Evolutionary conservation across 2,329 filamentous ascomycete species (phyloP), one percentile per base, ranked within the genome.

Genomic region (Plenodomus tracheiphilus): DNA sequence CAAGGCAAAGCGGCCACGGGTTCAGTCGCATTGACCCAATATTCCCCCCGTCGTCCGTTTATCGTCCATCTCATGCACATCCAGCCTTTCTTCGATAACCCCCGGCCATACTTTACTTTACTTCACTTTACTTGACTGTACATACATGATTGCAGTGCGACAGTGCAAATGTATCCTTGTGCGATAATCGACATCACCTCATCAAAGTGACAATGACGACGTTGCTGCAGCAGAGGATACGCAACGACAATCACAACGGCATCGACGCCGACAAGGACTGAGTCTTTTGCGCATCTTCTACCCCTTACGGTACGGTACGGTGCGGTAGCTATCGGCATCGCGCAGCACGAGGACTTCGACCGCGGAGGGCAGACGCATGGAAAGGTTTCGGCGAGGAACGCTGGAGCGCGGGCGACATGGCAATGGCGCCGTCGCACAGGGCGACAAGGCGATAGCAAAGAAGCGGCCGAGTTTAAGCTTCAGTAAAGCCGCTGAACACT

Each of bases 401-500:
- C 47, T 53, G 44, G 62, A 62, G 39, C 55, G 54, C 38, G 47
- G 50, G 28, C 58, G 56, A 53, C 41, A 39, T 51, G 56, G 37
- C 34, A 49, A 38, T n/a, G n/a, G n/a, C n/a, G n/a, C n/a, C n/a
- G n/a, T n/a, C n/a, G n/a, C n/a, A n/a, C n/a, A n/a, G n/a, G n/a
- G n/a, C n/a, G 46, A 49, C 44, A 56, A 53, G 47, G 52, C 41
- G 2, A 56, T 61, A 40, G 53, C 54, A 43, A 66, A 56, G 50
- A 70, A 69, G 53, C 60, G 60, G 48, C 59, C 61, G 43, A 69
- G 66, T 39, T 57, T 70, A 43, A 62, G 66, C 41, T 56, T 70
- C 43, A 62, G 66, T 13, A 58, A 61, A 40, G 65, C 67, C 43
- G 68, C 68, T 11, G 66, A 65, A 44, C 65, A 57, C 40, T 61